Evolutionary conservation across 768 basidiomycete species (phyloP).

Genomic region (Gelatoporia subvermispora): DNA sequence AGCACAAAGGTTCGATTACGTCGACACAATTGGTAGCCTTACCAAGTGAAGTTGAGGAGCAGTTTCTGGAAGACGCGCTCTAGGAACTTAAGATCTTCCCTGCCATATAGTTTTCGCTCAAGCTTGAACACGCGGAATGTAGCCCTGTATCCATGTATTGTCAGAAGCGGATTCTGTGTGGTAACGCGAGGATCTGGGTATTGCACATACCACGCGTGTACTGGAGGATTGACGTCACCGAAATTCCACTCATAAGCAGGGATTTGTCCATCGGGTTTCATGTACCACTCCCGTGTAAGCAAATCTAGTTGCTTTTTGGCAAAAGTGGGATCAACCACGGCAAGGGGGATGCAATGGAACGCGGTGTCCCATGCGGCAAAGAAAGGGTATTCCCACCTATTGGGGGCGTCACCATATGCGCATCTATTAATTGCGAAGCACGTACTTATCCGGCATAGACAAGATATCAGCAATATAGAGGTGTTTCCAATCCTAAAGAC

Average conservation of each 20-base stretch:
- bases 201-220: conserved; percentile 82
- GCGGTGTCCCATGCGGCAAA: conserved; percentile 98
- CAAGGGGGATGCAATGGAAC: conserved; percentile 98
- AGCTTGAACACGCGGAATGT: conserved; percentile 99
- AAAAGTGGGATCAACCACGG: conserved; percentile 90
- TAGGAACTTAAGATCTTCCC: conserved; percentile 86
- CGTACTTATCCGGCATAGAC: conserved; percentile 98
- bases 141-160: conserved; percentile 63
- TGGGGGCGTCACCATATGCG: conserved; percentile 1
- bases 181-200: background rate
- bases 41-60: conserved; percentile 96
- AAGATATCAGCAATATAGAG: conserved; percentile 93
- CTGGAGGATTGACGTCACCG: conserved; percentile 96
- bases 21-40: conserved; percentile 13
- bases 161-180: conserved; percentile 2
- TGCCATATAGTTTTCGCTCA: conserved; percentile 90
- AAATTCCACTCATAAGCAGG: conserved; percentile 99
- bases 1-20: background rate
- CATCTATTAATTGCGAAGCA: background rate
- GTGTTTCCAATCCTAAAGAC: conserved; percentile 84
- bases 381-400: conserved; percentile 97
- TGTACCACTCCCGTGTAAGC: conserved; percentile 97
- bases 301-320: conserved; percentile 97
- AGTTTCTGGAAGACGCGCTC: conserved; percentile 99
- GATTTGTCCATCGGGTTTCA: conserved; percentile 98